Base-by-base conservation (phyloP, 768 basidiomycete genomes). In the Heimioporus sp. region DNA sequence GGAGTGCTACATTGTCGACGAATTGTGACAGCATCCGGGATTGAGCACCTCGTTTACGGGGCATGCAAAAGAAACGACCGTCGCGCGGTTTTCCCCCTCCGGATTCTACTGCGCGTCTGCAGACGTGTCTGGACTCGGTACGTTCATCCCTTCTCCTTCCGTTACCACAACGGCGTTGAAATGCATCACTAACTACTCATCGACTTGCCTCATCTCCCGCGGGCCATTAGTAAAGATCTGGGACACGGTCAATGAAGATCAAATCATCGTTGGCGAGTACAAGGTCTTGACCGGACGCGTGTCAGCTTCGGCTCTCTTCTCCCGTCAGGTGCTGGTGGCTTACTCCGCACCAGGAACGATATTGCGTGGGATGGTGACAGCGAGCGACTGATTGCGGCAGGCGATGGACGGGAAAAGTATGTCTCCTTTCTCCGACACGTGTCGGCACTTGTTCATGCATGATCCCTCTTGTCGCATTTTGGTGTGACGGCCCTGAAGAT, bases 321-420 rank as follows among this genome's bases (percentile, higher is more conserved):
- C 9, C 17, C 9, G 4, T 37, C n/a, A 28, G 34, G 3, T n/a
- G 15, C 28, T 40, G 10, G 30, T 21, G 7, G 34, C n/a, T 40
- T 12, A 52, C 40, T 20, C 2, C 38, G 43, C 39, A 10, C n/a
- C 58, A 92, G 94, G 58, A 94, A 94, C 60, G 96, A 98, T 71
- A 80, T 98, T 19, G 87, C 87, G 11, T 98, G 96, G 96, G 96
- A 98, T 63, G 90, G 89, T 2, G 96, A 98, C 69, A 92, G 89
- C 64, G 96, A 97, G 67, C 81, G 96, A n/a, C 88, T 98, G 51
- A 89, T 98, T 44, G 91, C 87, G 8, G 95, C 91, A 12, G 96
- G 96, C 48, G 92, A 96, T 57, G 94, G 94, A 34, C 79, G 85
- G 53, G 95, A 94, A 62, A 92, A 88, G 92, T 93, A 48, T 16